phyloP scores from a whole-genome alignment of 495 filamentous ascomycete species.

The Physcia stellaris region DNA sequence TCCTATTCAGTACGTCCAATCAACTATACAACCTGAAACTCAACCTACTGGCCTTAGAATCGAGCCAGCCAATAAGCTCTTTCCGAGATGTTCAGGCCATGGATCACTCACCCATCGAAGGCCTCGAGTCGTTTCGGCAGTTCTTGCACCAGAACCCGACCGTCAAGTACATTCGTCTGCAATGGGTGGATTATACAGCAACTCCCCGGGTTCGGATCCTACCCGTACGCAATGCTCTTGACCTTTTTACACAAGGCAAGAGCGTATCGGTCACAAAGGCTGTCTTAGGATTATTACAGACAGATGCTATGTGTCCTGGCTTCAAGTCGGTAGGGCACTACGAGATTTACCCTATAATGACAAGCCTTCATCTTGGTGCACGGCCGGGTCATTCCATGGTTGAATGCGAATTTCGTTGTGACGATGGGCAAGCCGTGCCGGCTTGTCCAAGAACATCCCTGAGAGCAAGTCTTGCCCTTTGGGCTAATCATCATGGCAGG shows the following conservation, averaged over 20 bases:
- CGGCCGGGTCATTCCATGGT: conserved; percentile 2
- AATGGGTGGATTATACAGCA: neutral
- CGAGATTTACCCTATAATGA: neutral
- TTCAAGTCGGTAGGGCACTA: neutral
- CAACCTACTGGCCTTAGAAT: neutral
- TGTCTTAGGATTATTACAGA: neutral
- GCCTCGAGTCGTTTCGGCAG: too few species aligned
- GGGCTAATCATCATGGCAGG: conserved; percentile 10
- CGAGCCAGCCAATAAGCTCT: neutral
- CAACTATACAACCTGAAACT: conserved; percentile 40
- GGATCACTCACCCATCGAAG: too few species aligned
- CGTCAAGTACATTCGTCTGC: neutral
- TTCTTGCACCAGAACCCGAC: neutral
- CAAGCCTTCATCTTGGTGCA: neutral
- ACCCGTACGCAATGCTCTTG: neutral
- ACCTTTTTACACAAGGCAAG: neutral
- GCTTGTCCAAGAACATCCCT: conserved; percentile 1
- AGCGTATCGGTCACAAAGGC: neutral
- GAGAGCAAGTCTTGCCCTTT: conserved; percentile 2
- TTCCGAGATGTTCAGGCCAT: too few species aligned
- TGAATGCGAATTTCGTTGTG: conserved; percentile 1
- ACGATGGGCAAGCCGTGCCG: neutral
- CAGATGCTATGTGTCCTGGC: conserved; percentile 1
- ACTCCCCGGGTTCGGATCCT: neutral
- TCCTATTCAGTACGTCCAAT: conserved; percentile 62